Conservation (phyloP, 2,329 filamentous ascomycete species). For the Mycosphaerella sp. region DNA sequence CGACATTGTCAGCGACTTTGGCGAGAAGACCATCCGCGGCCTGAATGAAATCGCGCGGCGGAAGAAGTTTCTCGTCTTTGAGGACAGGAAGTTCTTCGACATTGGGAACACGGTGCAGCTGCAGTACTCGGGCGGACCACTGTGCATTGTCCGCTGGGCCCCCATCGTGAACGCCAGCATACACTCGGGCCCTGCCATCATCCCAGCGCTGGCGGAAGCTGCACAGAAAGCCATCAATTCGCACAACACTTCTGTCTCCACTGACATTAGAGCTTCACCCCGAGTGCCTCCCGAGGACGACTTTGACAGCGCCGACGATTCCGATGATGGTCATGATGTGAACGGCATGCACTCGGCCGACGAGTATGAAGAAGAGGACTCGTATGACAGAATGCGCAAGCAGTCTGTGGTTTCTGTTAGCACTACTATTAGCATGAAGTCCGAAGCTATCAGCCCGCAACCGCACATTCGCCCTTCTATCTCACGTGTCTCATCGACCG, state of each 20-base stretch:
- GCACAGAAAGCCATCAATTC: constrained; percentile 43
- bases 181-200: constrained; percentile 47
- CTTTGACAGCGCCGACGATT: constrained; percentile 33
- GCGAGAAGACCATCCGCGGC: constrained; percentile 47
- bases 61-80: constrained; percentile 49
- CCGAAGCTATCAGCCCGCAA: constrained; percentile 55
- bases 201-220: constrained; percentile 45
- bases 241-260: constrained; percentile 47
- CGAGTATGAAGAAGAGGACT: constrained; percentile 35
- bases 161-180: constrained; percentile 49
- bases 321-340: constrained; percentile 20
- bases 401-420: constrained; percentile 70
- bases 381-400: constrained; percentile 54
- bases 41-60: constrained; percentile 44
- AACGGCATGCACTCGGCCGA: constrained; percentile 28
- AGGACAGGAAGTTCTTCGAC: constrained; percentile 51
- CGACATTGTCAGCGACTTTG: constrained; percentile 57
- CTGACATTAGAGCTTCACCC: constrained; percentile 44
- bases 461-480: constrained; percentile 32
- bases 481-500: constrained; percentile 31
- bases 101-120: constrained; percentile 52
- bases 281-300: constrained; percentile 41
- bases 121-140: constrained; percentile 47
- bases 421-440: constrained; percentile 73
- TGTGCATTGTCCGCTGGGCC: constrained; percentile 48